Conservation (phyloP, 2,329 filamentous ascomycete genomes). For the Rugonectria rugulosa region DNA sequence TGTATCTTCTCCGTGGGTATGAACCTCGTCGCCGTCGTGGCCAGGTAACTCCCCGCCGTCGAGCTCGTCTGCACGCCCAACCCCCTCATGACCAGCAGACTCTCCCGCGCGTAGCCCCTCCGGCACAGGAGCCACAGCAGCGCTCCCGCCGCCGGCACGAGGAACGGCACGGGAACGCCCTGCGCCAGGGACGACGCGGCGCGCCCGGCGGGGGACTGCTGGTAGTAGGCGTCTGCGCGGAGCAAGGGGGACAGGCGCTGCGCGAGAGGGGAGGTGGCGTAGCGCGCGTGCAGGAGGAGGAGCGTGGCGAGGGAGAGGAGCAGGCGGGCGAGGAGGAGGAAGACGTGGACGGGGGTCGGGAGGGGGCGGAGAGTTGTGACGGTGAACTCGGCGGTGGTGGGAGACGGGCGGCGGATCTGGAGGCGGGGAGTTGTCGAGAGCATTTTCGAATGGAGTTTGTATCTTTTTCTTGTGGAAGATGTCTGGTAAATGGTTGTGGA, state of each 20-base stretch:
- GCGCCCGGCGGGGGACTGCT: conserved; percentile 43
- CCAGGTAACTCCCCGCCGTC: conserved; percentile 67
- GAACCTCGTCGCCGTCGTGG: conserved; percentile 57
- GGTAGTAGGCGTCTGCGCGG: conserved; percentile 43
- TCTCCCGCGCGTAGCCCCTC: conserved; percentile 72
- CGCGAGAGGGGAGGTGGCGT: conserved; percentile 45
- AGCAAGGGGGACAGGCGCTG: conserved; percentile 26
- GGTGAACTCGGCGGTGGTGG: conserved; percentile 91
- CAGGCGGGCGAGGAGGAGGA: conserved; percentile 51
- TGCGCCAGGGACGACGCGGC: conserved; percentile 44
- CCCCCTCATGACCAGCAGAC: conserved; percentile 84
- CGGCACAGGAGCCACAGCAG: conserved; percentile 55
- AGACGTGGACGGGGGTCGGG: conserved; percentile 56
- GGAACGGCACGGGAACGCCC: conserved; percentile 48
- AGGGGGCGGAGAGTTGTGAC: conserved; percentile 78
- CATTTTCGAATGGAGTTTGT: conserved; percentile 53
- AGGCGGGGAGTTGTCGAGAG: conserved; percentile 68
- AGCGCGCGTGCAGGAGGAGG: conserved; percentile 60
- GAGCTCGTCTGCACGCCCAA: conserved; percentile 89
- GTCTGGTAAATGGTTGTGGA: not conserved
- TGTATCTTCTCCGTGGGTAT: conserved; percentile 93
- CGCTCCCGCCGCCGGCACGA: conserved; percentile 46
- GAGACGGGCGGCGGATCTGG: conserved; percentile 73
- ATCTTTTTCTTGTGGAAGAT: no score
- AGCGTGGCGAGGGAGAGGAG: conserved; percentile 54